Evolutionary conservation across 139 green algal species (phyloP).

Genomic region (Closterium sp.): DNA sequence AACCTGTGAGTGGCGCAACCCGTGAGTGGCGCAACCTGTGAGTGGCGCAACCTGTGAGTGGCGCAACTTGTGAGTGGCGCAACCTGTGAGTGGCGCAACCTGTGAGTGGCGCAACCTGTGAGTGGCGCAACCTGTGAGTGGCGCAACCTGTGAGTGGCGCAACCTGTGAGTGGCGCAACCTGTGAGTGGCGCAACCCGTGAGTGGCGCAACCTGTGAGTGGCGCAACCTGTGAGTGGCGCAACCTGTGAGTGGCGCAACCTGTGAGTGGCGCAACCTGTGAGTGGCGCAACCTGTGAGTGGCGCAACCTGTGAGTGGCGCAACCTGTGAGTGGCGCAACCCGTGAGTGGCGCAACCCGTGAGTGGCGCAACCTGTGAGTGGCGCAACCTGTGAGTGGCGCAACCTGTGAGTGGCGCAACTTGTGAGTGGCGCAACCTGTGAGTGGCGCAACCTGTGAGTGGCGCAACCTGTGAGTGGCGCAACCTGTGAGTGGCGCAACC

Average conservation of each 20-base stretch:
- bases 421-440: constrained; percentile 42
- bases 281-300: constrained; percentile 26
- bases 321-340: constrained; percentile 37
- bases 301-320: constrained; percentile 41
- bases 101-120: no score
- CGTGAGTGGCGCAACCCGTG: constrained; percentile 16
- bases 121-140: no score
- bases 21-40: no score
- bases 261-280: constrained; percentile 42
- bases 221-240: constrained; percentile 26
- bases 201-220: constrained; percentile 48
- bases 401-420: constrained; percentile 32
- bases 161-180: constrained; percentile 37
- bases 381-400: constrained; percentile 26
- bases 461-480: constrained; percentile 41
- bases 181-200: constrained; percentile 17
- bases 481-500: constrained; percentile 37
- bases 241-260: constrained; percentile 33
- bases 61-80: no score
- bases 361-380: constrained; percentile 48
- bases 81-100: no score
- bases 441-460: constrained; percentile 26
- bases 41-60: no score
- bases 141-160: no score
- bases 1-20: no score